These are phyloP conservation scores for Mariannaea elegans DNA, from an alignment of 2,329 filamentous ascomycete species.

Conservation along the genomic window DNA sequence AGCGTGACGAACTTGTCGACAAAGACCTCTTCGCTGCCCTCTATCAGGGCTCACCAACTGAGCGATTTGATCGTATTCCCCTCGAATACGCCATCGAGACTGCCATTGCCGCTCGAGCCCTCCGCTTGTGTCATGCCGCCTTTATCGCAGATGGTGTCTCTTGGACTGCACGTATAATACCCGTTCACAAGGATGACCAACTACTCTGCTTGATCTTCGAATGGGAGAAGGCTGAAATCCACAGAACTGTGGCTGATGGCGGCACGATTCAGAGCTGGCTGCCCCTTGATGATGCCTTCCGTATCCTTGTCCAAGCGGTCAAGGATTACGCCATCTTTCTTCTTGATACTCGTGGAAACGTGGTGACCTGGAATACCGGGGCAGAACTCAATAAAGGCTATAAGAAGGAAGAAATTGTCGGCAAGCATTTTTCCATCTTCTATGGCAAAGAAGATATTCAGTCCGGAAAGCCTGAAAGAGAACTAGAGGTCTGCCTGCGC, in stretches of 20 bases:
- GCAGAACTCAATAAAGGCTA: conserved; percentile 66
- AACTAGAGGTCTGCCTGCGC: conserved; percentile 61
- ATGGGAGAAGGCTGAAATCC: conserved; percentile 40
- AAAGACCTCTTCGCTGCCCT: conserved; percentile 41
- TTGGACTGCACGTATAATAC: conserved; percentile 45
- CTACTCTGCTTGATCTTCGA: conserved; percentile 45
- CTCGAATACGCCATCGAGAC: conserved; percentile 41
- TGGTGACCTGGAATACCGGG: conserved; percentile 67
- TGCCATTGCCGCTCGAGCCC: conserved; percentile 38
- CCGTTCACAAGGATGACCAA: conserved; percentile 41
- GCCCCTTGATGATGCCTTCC: conserved; percentile 63
- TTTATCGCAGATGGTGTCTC: conserved; percentile 22
- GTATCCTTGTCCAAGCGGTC: conserved; percentile 68
- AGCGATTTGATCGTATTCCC: conserved; percentile 38
- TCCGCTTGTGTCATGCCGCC: conserved; percentile 35
- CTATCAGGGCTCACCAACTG: conserved; percentile 35
- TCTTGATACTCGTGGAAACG: conserved; percentile 62
- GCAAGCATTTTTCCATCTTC: conserved; percentile 66
- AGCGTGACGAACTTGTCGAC: conserved; percentile 38
- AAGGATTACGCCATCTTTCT: conserved; percentile 72
- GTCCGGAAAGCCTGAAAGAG: conserved; percentile 58
- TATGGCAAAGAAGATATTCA: conserved; percentile 61
- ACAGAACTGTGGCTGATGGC: conserved; percentile 11
- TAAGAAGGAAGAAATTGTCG: conserved; percentile 61
- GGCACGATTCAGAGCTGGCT: conserved; percentile 38